phyloP scores from a whole-genome alignment of 1,284 basidiomycete genomes.

The Vanrija humicola region DNA sequence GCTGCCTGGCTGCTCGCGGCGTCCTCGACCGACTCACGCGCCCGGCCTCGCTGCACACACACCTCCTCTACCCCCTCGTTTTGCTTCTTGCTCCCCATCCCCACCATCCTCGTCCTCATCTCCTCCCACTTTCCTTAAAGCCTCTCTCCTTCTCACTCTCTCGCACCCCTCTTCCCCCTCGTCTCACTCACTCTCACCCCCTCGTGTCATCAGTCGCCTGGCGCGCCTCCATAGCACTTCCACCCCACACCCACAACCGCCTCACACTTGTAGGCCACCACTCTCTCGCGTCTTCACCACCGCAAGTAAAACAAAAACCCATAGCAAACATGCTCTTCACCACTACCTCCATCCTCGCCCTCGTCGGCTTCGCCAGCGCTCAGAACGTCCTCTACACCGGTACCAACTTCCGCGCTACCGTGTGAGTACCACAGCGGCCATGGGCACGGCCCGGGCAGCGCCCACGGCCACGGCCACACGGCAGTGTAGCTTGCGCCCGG shows the following conservation, averaged over 20 bases:
- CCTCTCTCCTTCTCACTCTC: slow-evolving; percentile 2
- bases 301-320: not conserved
- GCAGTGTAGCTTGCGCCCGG: not conserved
- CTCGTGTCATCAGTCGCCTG: not conserved
- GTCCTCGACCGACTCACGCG: not conserved
- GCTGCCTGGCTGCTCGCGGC: too few species aligned
- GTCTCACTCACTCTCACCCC: not conserved
- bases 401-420: slow-evolving; percentile 7
- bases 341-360: slow-evolving; percentile 1
- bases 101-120: not conserved
- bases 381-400: slow-evolving; percentile 12
- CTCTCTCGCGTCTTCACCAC: not conserved
- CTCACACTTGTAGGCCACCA: not conserved
- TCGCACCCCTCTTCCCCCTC: not conserved
- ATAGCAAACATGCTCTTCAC: slow-evolving; percentile 1
- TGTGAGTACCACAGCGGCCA: slow-evolving; percentile 7
- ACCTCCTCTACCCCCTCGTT: not conserved
- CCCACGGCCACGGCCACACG: too few species aligned
- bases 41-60: not conserved
- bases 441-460: too few species aligned
- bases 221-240: not conserved
- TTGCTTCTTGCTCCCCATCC: not conserved
- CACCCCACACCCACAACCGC: not conserved
- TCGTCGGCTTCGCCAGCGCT: slow-evolving; percentile 10
- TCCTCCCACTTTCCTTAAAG: too few species aligned